phyloP scores from a whole-genome alignment of 352 stramenopile genomes.

The Phytophthora crassamura region DNA sequence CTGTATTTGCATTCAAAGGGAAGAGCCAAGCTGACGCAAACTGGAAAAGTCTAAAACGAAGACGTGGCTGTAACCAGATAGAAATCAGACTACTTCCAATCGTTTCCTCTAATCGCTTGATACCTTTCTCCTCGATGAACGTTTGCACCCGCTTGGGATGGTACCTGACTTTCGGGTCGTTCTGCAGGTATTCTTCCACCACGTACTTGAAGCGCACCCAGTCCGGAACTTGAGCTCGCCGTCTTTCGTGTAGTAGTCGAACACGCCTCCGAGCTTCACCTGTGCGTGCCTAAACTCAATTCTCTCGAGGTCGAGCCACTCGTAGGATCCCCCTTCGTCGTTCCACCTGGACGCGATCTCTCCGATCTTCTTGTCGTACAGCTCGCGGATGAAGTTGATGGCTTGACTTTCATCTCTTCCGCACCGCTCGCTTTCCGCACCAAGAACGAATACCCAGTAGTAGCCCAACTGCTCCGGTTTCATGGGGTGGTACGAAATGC shows the following conservation, averaged over 20 bases:
- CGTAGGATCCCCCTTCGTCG: slow-evolving; percentile 1
- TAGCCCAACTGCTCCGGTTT: slow-evolving; percentile 1
- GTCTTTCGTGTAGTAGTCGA: slow-evolving; percentile 35
- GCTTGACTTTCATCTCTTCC: neutral
- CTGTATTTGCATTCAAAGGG: too few relatives aligned
- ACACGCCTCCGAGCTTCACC: slow-evolving; percentile 22
- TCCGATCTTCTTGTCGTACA: slow-evolving; percentile 11
- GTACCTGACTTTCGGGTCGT: slow-evolving; percentile 20
- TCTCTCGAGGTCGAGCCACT: neutral
- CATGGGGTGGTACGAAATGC: slow-evolving; percentile 7
- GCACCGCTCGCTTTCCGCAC: neutral
- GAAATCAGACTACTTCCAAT: too few relatives aligned
- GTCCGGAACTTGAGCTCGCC: slow-evolving; percentile 13
- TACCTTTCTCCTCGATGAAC: slow-evolving; percentile 1
- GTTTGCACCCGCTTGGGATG: slow-evolving; percentile 21
- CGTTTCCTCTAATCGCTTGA: slow-evolving; percentile 4
- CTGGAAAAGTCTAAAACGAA: too few relatives aligned
- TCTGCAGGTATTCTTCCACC: slow-evolving; percentile 34
- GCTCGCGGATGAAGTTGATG: slow-evolving; percentile 1
- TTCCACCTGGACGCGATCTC: slow-evolving; percentile 10
- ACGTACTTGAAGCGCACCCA: slow-evolving; percentile 31
- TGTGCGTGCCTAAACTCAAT: slow-evolving; percentile 19
- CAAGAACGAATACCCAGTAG: slow-evolving; percentile 6
- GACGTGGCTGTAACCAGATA: too few relatives aligned
- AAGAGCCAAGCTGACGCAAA: too few relatives aligned